Percentiles rank a stretch among this genome's conserved stretches.
These are phyloP conservation scores for Cyphellophora attinorum DNA, from an alignment of 2,329 filamentous ascomycete genomes.

Conservation along the genomic window DNA sequence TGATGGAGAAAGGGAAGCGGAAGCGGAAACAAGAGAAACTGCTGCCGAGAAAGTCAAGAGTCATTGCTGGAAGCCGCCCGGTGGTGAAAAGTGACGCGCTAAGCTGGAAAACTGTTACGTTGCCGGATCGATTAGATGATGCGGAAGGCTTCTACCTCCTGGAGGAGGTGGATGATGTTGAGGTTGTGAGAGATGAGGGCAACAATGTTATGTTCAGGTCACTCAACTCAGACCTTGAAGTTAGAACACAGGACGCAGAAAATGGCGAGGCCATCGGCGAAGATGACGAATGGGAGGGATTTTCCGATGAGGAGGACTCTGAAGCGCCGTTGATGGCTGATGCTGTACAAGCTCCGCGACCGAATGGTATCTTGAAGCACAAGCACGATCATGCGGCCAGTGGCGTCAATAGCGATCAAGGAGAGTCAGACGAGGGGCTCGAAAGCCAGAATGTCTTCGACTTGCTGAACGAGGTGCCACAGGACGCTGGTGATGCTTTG, in stretches of 20 bases:
- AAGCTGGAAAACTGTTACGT: conserved; percentile 53
- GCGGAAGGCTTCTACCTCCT: conserved; percentile 89
- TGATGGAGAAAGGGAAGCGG: not conserved
- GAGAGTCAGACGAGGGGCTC: conserved; percentile 19
- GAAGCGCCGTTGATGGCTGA: conserved; percentile 16
- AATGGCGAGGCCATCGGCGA: conserved; percentile 25
- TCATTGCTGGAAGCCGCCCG: too few relatives aligned
- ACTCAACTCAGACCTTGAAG: conserved; percentile 28
- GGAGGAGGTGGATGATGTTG: conserved; percentile 85
- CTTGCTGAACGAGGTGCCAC: conserved; percentile 25
- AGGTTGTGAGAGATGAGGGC: conserved; percentile 57
- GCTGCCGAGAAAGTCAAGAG: conserved; percentile 8
- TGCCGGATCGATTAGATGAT: conserved; percentile 72
- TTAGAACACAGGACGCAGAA: conserved; percentile 15
- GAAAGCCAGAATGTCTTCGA: conserved; percentile 11
- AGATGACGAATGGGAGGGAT: conserved; percentile 55
- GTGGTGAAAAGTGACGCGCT: conserved; percentile 42
- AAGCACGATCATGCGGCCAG: conserved; percentile 2
- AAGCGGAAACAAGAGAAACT: not conserved
- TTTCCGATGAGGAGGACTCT: conserved; percentile 42
- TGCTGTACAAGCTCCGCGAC: too few relatives aligned
- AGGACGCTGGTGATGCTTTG: conserved; percentile 54
- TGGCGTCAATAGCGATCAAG: conserved; percentile 19
- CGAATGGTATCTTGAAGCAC: not conserved
- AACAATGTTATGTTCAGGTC: conserved; percentile 56